Percentiles rank a stretch among this genome's conserved stretches.
phyloP scores from a whole-genome alignment of 345 rosid genomes.

The Cardamine chenopodiifolia region DNA sequence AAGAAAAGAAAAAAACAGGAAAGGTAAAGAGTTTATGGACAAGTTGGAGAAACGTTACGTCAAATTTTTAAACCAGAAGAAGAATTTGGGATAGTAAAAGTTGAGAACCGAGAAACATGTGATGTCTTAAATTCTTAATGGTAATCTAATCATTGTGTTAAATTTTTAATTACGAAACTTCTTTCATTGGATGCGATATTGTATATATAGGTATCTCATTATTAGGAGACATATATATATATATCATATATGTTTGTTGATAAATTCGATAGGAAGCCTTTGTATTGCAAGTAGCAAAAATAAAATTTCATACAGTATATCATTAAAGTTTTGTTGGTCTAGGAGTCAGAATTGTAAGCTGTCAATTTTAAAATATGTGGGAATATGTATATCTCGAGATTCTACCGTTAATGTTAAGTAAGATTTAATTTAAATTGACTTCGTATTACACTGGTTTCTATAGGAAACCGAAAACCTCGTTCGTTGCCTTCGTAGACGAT shows the following conservation, averaged over 20 bases:
- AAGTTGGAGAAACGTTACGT: conserved; percentile 18
- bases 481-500: conserved; percentile 41
- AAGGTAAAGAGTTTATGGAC: neutral
- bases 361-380: neutral
- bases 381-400: conserved; percentile 13
- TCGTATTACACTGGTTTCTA: conserved; percentile 24
- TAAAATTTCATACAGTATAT: neutral
- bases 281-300: neutral
- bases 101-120: conserved; percentile 19
- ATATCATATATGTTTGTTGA: neutral
- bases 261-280: neutral
- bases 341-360: conserved; percentile 19
- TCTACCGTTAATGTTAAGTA: conserved; percentile 13
- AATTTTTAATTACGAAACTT: conserved; percentile 22
- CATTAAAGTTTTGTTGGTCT: neutral
- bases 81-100: neutral
- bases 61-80: conserved; percentile 16
- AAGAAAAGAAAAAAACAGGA: neutral
- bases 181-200: conserved; percentile 25
- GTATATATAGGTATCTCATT: neutral
- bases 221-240: neutral
- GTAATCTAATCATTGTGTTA: conserved; percentile 13
- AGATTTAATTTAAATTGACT: conserved; percentile 23
- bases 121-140: conserved; percentile 1
- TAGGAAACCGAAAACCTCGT: conserved; percentile 26